Percentiles rank a stretch among this genome's conserved stretches.
These are phyloP conservation scores for Leptographium procerum DNA, from an alignment of 2,329 filamentous ascomycete species.

Conservation along the genomic window DNA sequence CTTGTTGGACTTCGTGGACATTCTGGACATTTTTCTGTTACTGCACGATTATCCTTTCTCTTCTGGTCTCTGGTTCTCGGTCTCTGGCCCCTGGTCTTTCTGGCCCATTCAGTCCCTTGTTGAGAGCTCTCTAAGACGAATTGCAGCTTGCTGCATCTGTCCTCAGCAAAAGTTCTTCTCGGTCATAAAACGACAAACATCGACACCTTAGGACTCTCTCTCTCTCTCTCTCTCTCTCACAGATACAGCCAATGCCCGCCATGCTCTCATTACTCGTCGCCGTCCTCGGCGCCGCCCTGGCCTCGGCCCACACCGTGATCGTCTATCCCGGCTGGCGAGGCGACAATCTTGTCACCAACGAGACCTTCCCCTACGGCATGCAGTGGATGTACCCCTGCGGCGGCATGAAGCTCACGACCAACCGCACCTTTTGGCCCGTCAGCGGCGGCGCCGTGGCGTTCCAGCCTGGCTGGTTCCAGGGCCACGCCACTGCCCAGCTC, in stretches of 20 bases:
- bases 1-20: neutral
- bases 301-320: conserved; percentile 67
- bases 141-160: no score
- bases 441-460: conserved; percentile 77
- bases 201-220: neutral
- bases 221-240: no score
- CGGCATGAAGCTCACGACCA: conserved; percentile 62
- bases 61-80: neutral
- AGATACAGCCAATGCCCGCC: no score
- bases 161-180: no score
- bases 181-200: no score
- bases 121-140: no score
- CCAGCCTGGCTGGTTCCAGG: conserved; percentile 93
- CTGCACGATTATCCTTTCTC: no score
- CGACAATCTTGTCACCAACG: conserved; percentile 72
- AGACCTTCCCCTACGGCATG: conserved; percentile 76
- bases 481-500: conserved; percentile 69
- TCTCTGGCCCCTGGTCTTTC: no score
- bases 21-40: neutral
- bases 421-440: conserved; percentile 87
- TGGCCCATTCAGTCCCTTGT: no score
- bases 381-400: conserved; percentile 95
- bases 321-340: conserved; percentile 81
- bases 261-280: conserved; percentile 37
- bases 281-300: conserved; percentile 35